Evolutionary conservation across 1,139 yeast species (phyloP).

Genomic region (Saccharomycopsis hybrid): DNA sequence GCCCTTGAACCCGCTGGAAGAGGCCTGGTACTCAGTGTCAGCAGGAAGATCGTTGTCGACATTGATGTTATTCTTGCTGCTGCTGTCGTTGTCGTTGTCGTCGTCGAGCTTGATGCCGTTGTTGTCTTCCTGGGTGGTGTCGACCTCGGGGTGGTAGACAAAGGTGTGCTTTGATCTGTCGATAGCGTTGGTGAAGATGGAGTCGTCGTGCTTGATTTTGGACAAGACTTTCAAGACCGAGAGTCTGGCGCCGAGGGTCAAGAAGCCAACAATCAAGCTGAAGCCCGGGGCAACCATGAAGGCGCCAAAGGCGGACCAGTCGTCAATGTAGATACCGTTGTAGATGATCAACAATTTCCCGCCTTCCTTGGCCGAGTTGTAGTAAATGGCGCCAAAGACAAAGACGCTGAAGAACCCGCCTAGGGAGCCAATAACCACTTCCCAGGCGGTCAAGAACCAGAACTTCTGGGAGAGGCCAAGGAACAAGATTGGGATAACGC

Average conservation of each 20-base stretch:
- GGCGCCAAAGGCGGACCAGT: slow-evolving; percentile 95
- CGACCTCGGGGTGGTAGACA: slow-evolving; percentile 15
- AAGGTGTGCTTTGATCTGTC: slow-evolving; percentile 15
- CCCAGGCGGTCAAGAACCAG: slow-evolving; percentile 73
- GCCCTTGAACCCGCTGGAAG: too few species aligned
- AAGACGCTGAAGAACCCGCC: slow-evolving; percentile 79
- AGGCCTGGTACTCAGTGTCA: too few species aligned
- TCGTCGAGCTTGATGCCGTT: background rate
- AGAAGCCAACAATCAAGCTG: slow-evolving; percentile 54
- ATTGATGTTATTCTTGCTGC: too few species aligned
- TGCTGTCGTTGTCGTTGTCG: background rate
- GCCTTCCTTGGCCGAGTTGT: slow-evolving; percentile 63
- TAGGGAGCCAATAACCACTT: slow-evolving; percentile 74
- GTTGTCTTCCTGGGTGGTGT: slow-evolving; percentile 4
- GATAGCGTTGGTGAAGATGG: slow-evolving; percentile 15
- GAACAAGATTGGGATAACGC: slow-evolving; percentile 80
- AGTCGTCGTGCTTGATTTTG: slow-evolving; percentile 28
- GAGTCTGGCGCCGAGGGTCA: slow-evolving; percentile 48
- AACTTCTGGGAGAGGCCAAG: slow-evolving; percentile 62
- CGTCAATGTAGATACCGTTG: slow-evolving; percentile 75
- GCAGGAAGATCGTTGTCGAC: too few species aligned
- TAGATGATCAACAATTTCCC: slow-evolving; percentile 63
- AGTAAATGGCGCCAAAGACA: slow-evolving; percentile 77
- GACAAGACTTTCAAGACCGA: slow-evolving; percentile 34
- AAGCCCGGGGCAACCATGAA: slow-evolving; percentile 88